Evolutionary conservation across 2,329 filamentous ascomycete genomes (phyloP), one percentile per base, ranked within the genome.

Genomic region (Apiospora aurea): DNA sequence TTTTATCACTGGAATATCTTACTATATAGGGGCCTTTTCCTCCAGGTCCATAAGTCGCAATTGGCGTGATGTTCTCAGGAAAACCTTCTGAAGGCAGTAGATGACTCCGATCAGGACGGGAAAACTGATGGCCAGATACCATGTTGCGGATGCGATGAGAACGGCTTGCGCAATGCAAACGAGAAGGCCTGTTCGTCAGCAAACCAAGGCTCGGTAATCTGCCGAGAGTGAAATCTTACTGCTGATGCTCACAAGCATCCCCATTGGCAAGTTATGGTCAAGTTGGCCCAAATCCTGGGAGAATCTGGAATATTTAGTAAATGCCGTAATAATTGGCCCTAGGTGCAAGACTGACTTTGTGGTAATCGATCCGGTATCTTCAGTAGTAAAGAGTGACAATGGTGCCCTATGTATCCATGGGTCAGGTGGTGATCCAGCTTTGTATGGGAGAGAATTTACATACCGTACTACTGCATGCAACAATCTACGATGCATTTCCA

Each of bases 41-140:
- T 92, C 90, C 0, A 92, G 83, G 66, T 92, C 90, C 14, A 92
- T 78, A 26, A 90, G 83, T 68, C 90, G 84, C 10, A 92, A 78
- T 77, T 92, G 90, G 0, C 89, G 82, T 0, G 89, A 91, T 0
- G 89, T 92, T 0, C 87, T 83, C 2, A 92, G 82, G 74, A 92
- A 92, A 68, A 89, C 84, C 70, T 83, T 86, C 73, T 91, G 89
- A 0, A 91, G 78, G 2, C 82, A 72, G 71, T 85, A 91, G 0
- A 90, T 73, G 0, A 85, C 73, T 0, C 76, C 79, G 11, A 84
- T 72, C 2, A 90, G 75, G 3, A 87, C 78, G 0, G 89, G 89
- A 71, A 90, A 87, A 0, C 82, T 81, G 29, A 87, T 82, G 0
- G 84, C 83, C 0, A 88, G 24, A n/a, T 71, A 71, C 67, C 34